Evolutionary conservation across 257 asterid genomes (phyloP).

Genomic region (Petrea volubilis): DNA sequence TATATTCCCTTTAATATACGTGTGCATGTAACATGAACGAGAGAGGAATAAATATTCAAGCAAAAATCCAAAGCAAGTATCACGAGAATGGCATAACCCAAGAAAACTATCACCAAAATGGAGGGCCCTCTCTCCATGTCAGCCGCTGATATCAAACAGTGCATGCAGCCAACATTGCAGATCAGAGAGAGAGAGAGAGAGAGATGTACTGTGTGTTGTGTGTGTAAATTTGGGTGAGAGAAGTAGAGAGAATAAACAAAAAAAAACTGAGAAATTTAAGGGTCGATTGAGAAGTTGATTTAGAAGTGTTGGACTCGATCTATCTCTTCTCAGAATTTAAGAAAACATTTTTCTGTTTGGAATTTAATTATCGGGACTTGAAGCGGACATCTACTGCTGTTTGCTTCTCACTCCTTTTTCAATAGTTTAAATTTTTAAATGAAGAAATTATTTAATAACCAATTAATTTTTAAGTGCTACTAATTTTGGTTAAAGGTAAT

Average conservation of each 20-base stretch:
- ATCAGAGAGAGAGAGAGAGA: neutral
- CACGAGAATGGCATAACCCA: conserved; percentile 65
- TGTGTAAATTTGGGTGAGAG: neutral
- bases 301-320: conserved; percentile 26
- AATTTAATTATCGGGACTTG: conserved; percentile 52
- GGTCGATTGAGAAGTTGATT: conserved; percentile 15
- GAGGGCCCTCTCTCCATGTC: conserved; percentile 65
- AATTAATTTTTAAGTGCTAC: no score
- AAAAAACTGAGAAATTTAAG: neutral
- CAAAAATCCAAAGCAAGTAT: conserved; percentile 59
- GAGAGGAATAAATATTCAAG: conserved; percentile 1
- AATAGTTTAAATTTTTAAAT: no score
- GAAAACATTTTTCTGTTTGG: conserved; percentile 29
- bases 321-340: conserved; percentile 13
- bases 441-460: neutral
- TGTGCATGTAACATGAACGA: conserved; percentile 17
- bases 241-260: neutral
- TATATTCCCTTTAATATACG: neutral
- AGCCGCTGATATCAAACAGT: conserved; percentile 73
- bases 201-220: neutral
- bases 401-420: conserved; percentile 25
- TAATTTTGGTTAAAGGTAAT: no score
- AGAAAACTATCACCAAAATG: conserved; percentile 15
- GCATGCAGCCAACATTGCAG: conserved; percentile 31
- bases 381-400: conserved; percentile 40